Base-by-base conservation (phyloP, 2,329 filamentous ascomycete genomes). In the Verticillium nubilum region DNA sequence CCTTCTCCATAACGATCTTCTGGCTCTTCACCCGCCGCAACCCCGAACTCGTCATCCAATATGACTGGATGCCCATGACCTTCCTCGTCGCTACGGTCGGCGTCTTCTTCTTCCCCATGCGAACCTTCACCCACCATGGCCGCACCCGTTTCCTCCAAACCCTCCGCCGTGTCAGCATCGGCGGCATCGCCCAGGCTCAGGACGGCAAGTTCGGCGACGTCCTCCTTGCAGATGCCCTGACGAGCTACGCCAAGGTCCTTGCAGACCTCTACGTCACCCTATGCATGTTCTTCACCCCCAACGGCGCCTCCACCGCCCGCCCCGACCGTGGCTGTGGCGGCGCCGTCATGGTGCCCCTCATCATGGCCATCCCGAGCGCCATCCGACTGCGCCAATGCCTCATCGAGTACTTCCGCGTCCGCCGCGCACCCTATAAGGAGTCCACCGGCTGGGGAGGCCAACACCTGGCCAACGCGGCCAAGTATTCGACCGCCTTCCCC, bases 161-260 rank as follows among this genome's bases (percentile, higher is more conserved):
- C 0, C 78, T 98, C 52, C 86, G 86, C 62, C 88, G 95, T 59
- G 86, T 98, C 62, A 86, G 85, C 66, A 78, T 97, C 52, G 95
- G 95, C 26, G 93, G 94, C 0, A 82, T 99, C 26, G 94, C 95
- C 15, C 88, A 94, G 73, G 80, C 90, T 1, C 85, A 90, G 66
- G 90, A 97, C 73, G 92, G 94, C 58, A 97, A 96, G 70, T 98
- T 98, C 68, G 94, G 92, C 59, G 95, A 99, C 71, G 89, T 98
- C 57, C 77, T 99, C 60, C 85, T 99, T 19, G 93, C 95, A 33
- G 95, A 99, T 81, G 94, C 92, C 59, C 77, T 98, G 67, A 99
- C 95, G 50, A 96, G 91, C 68, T 99, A 98, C 73, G 89, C 94
- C 62, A 97, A 96, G 73, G 90, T 97, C 29, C 80, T 96, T 28